Base-by-base conservation (phyloP, 441 rosid species). In the Pelargonium australe region DNA sequence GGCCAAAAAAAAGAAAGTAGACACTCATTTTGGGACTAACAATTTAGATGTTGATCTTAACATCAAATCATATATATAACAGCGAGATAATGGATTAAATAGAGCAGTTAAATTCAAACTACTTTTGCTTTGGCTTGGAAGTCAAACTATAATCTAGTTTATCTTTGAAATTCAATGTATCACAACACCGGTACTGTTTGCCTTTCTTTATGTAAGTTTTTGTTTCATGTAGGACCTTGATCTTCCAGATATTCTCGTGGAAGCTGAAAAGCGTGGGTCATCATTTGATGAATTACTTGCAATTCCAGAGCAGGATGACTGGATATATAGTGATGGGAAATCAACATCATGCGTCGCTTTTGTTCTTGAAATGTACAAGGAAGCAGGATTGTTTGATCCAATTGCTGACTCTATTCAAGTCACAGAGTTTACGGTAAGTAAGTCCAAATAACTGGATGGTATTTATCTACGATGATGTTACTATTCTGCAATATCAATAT, bases 241-340 rank as follows among this genome's bases (percentile, higher is more conserved):
- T 79, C 73, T 94, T 69, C 75, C 84, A 75, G 94, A 85, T 63
- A 84, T 94, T 70, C 76, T 94, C 55, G 88, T 75, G 7, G 97
- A 90, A 85, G 78, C 84, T 41, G 96, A 87, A 81, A 87, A 77
- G 78, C 94, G 89, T 49, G 92, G 94, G 66, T 79, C 87, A 63
- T 60, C 89, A 41, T 90, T 95, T 66, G 99, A 89, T 76, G 89
- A 91, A 66, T 68, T 95, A 66, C 92, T 95, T 71, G 86, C 92
- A 13, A 80, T 89, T 70, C 90, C 99, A 0, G 99, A 95, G 72
- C 89, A 85, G 67, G 99, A 95, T 79, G 97, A 89, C 28, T 95
- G 99, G 97, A 77, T 89, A 17, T 94, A 91, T 67, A 91, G 97
- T 71, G 96, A 94, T 41, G 99, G 99, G 68, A 90, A 91, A 68